phyloP scores from a whole-genome alignment of 441 rosid species.

The Euphorbia schlechtendalii region DNA sequence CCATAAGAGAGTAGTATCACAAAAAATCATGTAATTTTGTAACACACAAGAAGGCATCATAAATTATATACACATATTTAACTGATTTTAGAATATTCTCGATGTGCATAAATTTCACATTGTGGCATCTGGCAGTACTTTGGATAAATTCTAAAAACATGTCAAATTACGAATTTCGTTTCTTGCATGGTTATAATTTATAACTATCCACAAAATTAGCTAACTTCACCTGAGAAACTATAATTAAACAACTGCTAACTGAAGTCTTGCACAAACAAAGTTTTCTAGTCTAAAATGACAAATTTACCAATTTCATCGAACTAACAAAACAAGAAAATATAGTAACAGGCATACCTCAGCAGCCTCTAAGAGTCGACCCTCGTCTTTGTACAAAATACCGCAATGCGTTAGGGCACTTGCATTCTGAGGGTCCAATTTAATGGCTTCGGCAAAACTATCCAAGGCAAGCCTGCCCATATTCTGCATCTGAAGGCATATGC shows the following conservation, averaged over 20 bases:
- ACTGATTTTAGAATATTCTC: no score
- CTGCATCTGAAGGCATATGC: slow-evolving; percentile 94
- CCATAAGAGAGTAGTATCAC: no score
- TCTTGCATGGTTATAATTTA: background rate
- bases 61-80: no score
- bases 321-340: no score
- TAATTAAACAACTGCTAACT: background rate
- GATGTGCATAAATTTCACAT: no score
- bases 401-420: slow-evolving; percentile 90
- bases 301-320: no score
- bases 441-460: slow-evolving; percentile 80
- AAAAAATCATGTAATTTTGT: no score
- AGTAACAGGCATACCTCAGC: no score
- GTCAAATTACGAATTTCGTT: background rate
- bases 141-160: background rate
- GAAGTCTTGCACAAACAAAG: background rate
- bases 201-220: no score
- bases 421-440: slow-evolving; percentile 74
- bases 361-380: slow-evolving; percentile 82
- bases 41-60: background rate
- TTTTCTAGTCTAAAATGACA: background rate
- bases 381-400: slow-evolving; percentile 91
- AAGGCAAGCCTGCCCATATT: slow-evolving; percentile 76
- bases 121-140: background rate
- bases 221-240: background rate